Percentiles rank a stretch among this genome's conserved stretches.
Conservation (phyloP, 208 protist genomes). For the Trypanosoma theileri region DNA sequence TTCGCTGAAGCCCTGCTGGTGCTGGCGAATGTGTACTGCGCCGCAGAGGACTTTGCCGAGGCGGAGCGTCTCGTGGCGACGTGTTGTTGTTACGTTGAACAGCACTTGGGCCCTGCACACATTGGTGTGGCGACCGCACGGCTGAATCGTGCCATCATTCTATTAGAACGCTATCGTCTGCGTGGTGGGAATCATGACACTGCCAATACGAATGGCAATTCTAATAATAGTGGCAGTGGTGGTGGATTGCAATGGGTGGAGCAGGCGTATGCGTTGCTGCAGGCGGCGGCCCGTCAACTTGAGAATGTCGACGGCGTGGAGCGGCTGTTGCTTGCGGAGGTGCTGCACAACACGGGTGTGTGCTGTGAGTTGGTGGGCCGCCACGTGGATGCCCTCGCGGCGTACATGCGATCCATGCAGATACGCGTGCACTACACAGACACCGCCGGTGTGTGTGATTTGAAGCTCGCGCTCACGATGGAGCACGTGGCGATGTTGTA, state of each 20-base stretch:
- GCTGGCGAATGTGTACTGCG: conserved; percentile 47
- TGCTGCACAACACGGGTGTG: conserved; percentile 62
- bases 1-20: conserved; percentile 56
- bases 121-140: conserved; percentile 36
- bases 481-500: conserved; percentile 70
- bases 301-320: conserved; percentile 32
- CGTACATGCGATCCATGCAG: conserved; percentile 37
- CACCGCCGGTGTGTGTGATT: conserved; percentile 29
- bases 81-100: conserved; percentile 51
- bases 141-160: conserved; percentile 49
- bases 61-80: conserved; percentile 61
- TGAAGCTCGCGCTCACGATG: conserved; percentile 64
- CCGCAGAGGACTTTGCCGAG: conserved; percentile 39
- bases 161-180: conserved; percentile 39
- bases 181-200: neutral
- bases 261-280: conserved; percentile 26
- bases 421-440: conserved; percentile 30
- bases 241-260: neutral
- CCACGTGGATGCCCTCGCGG: conserved; percentile 27
- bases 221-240: neutral
- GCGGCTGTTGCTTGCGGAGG: conserved; percentile 54
- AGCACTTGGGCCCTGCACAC: conserved; percentile 37
- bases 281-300: conserved; percentile 25
- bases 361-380: conserved; percentile 42
- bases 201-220: neutral